phyloP scores from a whole-genome alignment of 345 rosid genomes.

The Mallotus nudiflorus region DNA sequence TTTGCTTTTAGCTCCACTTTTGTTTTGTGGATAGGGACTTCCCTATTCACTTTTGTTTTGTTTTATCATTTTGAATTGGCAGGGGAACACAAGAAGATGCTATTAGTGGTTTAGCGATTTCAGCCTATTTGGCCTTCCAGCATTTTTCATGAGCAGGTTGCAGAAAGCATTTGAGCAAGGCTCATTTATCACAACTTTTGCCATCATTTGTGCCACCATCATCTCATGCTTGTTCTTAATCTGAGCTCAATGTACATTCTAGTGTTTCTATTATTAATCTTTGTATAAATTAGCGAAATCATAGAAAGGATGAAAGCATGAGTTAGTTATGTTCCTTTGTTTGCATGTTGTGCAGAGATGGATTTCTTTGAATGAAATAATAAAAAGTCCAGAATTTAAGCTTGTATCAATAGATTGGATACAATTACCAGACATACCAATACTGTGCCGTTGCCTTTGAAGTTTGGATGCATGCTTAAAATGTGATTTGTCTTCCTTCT shows the following conservation, averaged over 20 bases:
- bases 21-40: not conserved
- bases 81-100: conserved; percentile 66
- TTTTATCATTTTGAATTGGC: too few relatives aligned
- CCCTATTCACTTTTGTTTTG: too few relatives aligned
- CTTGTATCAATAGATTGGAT: too few relatives aligned
- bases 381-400: too few relatives aligned
- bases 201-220: conserved; percentile 48
- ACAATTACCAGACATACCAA: too few relatives aligned
- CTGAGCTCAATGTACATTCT: conserved; percentile 25
- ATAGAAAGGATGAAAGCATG: conserved; percentile 21
- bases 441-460: too few relatives aligned
- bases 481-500: too few relatives aligned
- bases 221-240: conserved; percentile 52
- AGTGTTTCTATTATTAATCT: not conserved
- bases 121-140: conserved; percentile 78
- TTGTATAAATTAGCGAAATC: conserved; percentile 32
- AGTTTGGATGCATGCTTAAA: too few relatives aligned
- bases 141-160: conserved; percentile 77
- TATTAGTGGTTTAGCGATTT: conserved; percentile 54
- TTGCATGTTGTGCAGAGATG: not conserved
- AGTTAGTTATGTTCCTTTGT: conserved; percentile 20
- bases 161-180: conserved; percentile 69
- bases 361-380: not conserved
- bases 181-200: conserved; percentile 74
- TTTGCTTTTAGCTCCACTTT: not conserved